A percentile compares a stretch with the other conserved stretches of the same genome.
Evolutionary conservation across 176 grass and related monocot genomes (phyloP).

Genomic region (Leersia perrieri): DNA sequence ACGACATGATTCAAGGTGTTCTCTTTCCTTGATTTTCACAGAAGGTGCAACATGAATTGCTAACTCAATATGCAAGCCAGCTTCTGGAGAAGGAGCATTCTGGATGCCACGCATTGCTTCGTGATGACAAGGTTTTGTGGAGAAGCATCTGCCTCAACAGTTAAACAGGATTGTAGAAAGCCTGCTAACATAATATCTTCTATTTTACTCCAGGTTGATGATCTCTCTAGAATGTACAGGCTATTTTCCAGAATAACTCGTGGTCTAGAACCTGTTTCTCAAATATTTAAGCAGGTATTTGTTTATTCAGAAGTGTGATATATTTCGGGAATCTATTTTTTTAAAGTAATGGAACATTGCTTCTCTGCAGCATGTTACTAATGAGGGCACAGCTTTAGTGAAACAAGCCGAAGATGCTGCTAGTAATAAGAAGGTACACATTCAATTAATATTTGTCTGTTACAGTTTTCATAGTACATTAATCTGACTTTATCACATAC

Average conservation of each 20-base stretch:
- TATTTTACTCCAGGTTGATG: conserved; percentile 59
- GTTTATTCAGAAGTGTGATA: neutral
- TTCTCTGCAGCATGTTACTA: conserved; percentile 80
- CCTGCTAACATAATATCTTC: conserved; percentile 16
- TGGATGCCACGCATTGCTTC: conserved; percentile 73
- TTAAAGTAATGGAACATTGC: neutral
- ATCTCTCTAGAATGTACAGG: conserved; percentile 88
- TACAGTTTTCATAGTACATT: neutral
- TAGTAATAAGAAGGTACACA: conserved; percentile 73
- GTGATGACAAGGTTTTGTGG: conserved; percentile 74
- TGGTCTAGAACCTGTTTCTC: conserved; percentile 82
- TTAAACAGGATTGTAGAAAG: neutral
- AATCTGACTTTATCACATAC: neutral
- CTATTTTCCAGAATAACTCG: conserved; percentile 84
- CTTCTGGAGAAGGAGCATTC: conserved; percentile 93
- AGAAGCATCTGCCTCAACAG: neutral
- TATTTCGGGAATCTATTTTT: conserved; percentile 24
- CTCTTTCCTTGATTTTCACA: conserved; percentile 26
- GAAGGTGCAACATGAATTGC: conserved; percentile 90
- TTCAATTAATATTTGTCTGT: neutral
- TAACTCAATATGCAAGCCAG: conserved; percentile 70
- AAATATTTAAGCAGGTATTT: conserved; percentile 86
- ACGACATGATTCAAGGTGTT: conserved; percentile 4
- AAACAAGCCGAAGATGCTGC: conserved; percentile 97
- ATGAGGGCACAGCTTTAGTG: conserved; percentile 75